A percentile compares a stretch with the other conserved stretches of the same genome.
phyloP scores from a whole-genome alignment of 768 basidiomycete genomes.

The Termitomyces heimii region DNA sequence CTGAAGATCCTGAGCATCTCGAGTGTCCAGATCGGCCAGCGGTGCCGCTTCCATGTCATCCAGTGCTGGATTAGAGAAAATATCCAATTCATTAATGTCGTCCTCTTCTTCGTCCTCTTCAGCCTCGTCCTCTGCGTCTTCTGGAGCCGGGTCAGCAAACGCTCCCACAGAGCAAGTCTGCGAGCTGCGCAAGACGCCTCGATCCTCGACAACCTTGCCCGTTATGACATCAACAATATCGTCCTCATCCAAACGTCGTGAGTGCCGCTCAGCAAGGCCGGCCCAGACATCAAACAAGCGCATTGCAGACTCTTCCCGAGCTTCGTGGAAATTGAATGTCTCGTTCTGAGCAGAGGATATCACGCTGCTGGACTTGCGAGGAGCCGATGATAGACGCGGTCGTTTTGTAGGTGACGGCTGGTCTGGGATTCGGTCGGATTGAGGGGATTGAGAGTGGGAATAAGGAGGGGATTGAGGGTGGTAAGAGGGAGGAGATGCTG shows the following conservation, averaged over 20 bases:
- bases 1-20: slow-evolving; percentile 55
- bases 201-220: slow-evolving; percentile 58
- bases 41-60: slow-evolving; percentile 34
- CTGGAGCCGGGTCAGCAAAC: slow-evolving; percentile 33
- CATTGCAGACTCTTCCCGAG: slow-evolving; percentile 48
- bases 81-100: slow-evolving; percentile 57
- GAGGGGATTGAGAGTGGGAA: slow-evolving; percentile 11
- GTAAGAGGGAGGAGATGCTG: slow-evolving; percentile 43
- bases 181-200: slow-evolving; percentile 53
- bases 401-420: slow-evolving; percentile 41
- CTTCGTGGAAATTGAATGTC: slow-evolving; percentile 41
- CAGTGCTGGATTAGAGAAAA: slow-evolving; percentile 31
- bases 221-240: slow-evolving; percentile 71
- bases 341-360: slow-evolving; percentile 14
- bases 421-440: slow-evolving; percentile 23
- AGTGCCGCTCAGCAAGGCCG: slow-evolving; percentile 62
- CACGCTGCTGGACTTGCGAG: slow-evolving; percentile 25
- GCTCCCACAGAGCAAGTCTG: slow-evolving; percentile 46
- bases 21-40: slow-evolving; percentile 34
- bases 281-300: slow-evolving; percentile 63
- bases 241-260: slow-evolving; percentile 65
- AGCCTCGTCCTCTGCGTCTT: slow-evolving; percentile 26
- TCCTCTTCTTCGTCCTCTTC: slow-evolving; percentile 45
- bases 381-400: slow-evolving; percentile 39
- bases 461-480: slow-evolving; percentile 33